A percentile compares a stretch with the other conserved stretches of the same genome.
Conservation (phyloP, 2,329 filamentous ascomycete species). For the Aspergillus caelatus region DNA sequence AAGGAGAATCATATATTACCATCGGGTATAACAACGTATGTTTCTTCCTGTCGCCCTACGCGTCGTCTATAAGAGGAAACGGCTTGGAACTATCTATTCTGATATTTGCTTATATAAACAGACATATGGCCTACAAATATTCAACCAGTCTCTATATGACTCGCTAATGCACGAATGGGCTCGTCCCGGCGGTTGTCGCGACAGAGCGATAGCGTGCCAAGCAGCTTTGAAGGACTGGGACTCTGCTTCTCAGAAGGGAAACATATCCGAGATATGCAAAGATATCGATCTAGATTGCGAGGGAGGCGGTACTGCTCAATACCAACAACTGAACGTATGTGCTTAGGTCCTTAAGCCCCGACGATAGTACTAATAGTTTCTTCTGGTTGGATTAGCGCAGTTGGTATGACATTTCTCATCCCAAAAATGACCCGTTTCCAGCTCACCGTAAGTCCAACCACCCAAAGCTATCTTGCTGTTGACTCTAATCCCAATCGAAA, state of each 20-base stretch:
- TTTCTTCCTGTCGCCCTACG: too few species aligned
- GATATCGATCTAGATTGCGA: not conserved
- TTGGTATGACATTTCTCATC: slow-evolving; percentile 61
- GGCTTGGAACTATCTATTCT: slow-evolving; percentile 38
- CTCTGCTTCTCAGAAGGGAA: not conserved
- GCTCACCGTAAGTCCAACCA: slow-evolving; percentile 19
- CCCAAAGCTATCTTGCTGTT: too few species aligned
- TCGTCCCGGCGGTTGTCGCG: slow-evolving; percentile 54
- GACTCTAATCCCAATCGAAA: too few species aligned
- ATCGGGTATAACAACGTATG: not conserved
- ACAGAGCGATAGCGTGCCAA: slow-evolving; percentile 56
- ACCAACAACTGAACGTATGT: slow-evolving; percentile 42
- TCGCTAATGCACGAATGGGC: slow-evolving; percentile 48
- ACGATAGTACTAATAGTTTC: not conserved
- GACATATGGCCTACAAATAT: slow-evolving; percentile 60
- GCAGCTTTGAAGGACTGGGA: slow-evolving; percentile 55
- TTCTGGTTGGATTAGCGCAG: slow-evolving; percentile 29
- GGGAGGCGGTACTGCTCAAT: not conserved
- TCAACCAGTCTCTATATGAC: slow-evolving; percentile 53
- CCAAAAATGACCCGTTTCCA: slow-evolving; percentile 56
- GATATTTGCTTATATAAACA: slow-evolving; percentile 53
- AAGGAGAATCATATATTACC: slow-evolving; percentile 24
- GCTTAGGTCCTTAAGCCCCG: slow-evolving; percentile 40
- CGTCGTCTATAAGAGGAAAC: not conserved
- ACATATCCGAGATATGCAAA: not conserved